These are phyloP conservation scores for Trichophyton benhamiae DNA, from an alignment of 2,329 filamentous ascomycete genomes.

Conservation along the genomic window DNA sequence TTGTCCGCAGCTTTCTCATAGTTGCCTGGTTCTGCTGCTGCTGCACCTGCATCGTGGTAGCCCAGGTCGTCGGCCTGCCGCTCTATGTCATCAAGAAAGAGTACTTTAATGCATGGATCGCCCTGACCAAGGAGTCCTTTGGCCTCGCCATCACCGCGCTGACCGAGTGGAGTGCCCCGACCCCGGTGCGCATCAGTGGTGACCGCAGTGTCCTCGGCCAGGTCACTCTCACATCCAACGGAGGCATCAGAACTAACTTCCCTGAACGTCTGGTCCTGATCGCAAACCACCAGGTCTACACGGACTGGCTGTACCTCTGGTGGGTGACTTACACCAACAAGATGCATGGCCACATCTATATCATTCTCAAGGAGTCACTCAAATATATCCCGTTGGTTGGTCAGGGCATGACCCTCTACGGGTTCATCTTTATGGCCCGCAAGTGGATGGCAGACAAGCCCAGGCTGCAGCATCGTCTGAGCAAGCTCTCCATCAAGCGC, in stretches of 20 bases:
- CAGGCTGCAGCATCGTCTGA: slow-evolving; percentile 45
- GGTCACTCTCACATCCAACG: slow-evolving; percentile 44
- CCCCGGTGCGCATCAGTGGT: slow-evolving; percentile 49
- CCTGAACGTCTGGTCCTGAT: slow-evolving; percentile 50
- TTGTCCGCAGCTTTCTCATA: slow-evolving; percentile 34
- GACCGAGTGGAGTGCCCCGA: slow-evolving; percentile 52
- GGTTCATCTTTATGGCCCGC: slow-evolving; percentile 53
- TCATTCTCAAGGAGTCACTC: slow-evolving; percentile 54
- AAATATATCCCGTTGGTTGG: slow-evolving; percentile 52
- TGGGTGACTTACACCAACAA: slow-evolving; percentile 53
- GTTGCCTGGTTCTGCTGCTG: slow-evolving; percentile 35
- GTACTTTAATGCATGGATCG: slow-evolving; percentile 54
- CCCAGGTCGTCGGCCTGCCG: slow-evolving; percentile 49
- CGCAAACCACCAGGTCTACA: slow-evolving; percentile 55
- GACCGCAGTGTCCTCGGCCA: slow-evolving; percentile 50
- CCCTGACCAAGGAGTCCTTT: slow-evolving; percentile 53
- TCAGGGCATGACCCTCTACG: slow-evolving; percentile 52
- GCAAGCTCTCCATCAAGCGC: slow-evolving; percentile 38
- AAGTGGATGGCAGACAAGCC: slow-evolving; percentile 52
- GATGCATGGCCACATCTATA: slow-evolving; percentile 55
- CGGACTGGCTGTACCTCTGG: slow-evolving; percentile 59
- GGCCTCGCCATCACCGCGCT: slow-evolving; percentile 50
- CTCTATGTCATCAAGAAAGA: slow-evolving; percentile 49
- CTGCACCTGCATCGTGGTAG: slow-evolving; percentile 36
- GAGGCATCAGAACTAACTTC: slow-evolving; percentile 47